Evolutionary conservation across 2,329 filamentous ascomycete genomes (phyloP), one percentile per base, ranked within the genome.

Genomic region (Nakataea oryzae): DNA sequence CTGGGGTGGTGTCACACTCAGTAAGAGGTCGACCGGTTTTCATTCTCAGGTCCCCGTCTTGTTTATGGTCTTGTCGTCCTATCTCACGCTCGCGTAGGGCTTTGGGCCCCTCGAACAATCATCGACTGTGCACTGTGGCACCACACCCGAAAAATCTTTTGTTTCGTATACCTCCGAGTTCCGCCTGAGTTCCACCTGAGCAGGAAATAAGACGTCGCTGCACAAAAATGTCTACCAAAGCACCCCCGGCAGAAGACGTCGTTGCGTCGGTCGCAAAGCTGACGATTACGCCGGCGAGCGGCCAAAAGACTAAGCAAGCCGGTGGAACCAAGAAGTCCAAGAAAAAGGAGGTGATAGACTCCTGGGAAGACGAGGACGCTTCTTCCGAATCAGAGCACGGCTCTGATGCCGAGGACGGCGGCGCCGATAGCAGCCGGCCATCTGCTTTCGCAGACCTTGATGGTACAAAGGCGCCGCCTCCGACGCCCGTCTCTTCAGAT

Each of bases 331-430:
- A 76, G 3, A 65, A 59, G 21, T 26, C 29, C 57, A 59, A 65
- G 60, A 64, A 63, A 63, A 78, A 76, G 65, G 68, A 73, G 61
- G 66, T 64, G n/a, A 76, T 88, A 61, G 89, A 92, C 66, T 90
- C 87, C 56, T 93, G 89, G 89, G 89, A 92, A 74, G 88, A 95
- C 68, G 89, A 89, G 62, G 79, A 81, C 34, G 74, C 79, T 41
- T 79, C 76, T 24, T 75, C 78, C 8, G 74, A 74, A 21, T 75
- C 79, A 14, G 78, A 78, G 26, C 32, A 29, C 12, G 30, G 28
- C 26, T 47, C 54, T 27, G 60, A 61, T 17, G 17, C 60, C 54
- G 54, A 57, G 47, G 55, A 26, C 54, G 26, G 67, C 69, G 69
- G 71, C 57, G 63, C 68, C 56, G 68, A 70, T 28, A 26, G 65